Base-by-base conservation (phyloP, 192 early-diverging fungal species). In the Gonapodya sp. region DNA sequence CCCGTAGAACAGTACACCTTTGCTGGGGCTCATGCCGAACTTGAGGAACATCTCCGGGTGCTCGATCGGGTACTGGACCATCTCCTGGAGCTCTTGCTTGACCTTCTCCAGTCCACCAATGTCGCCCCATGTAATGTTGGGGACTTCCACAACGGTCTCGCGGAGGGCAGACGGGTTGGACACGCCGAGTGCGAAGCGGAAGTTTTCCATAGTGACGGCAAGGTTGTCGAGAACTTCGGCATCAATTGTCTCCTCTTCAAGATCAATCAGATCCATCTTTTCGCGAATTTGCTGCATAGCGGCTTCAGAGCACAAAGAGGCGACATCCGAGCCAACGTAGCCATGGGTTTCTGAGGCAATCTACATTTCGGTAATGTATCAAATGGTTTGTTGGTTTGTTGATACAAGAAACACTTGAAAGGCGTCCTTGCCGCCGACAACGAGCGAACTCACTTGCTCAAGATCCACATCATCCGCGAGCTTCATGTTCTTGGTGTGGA, bases 401-500 rank as follows among this genome's bases (percentile, higher is more conserved):
- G 37, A 83, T 36, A 82, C 31, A 36, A 0, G 31, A 35, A 2
- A 30, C 78, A 80, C n/a, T 2, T 32, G 35, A 80, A 18, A 1
- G 33, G 18, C 32, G 31, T 34, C n/a, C n/a, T n/a, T n/a, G n/a
- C n/a, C n/a, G n/a, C 2, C 36, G 36, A 34, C 30, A n/a, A n/a
- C n/a, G n/a, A n/a, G n/a, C n/a, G n/a, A 31, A 73, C 82, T 35
- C 30, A 86, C 79, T 86, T 96, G 93, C 84, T 98, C 96, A 77
- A 99, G 86, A 85, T 99, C 97, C 46, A 98, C 97, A 80, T 98
- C 96, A 74, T 98, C 96, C 79, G 89, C 95, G 80, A 99, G 86
- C 85, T 97, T 97, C 97, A 98, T 98, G 84, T 98, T 98, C 88
- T 98, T 98, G 84, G 97, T 98, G 90, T 98, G 97, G 82, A 99